These are phyloP conservation scores for Arthroderma sp. DNA, from an alignment of 2,329 filamentous ascomycete genomes.

Conservation along the genomic window DNA sequence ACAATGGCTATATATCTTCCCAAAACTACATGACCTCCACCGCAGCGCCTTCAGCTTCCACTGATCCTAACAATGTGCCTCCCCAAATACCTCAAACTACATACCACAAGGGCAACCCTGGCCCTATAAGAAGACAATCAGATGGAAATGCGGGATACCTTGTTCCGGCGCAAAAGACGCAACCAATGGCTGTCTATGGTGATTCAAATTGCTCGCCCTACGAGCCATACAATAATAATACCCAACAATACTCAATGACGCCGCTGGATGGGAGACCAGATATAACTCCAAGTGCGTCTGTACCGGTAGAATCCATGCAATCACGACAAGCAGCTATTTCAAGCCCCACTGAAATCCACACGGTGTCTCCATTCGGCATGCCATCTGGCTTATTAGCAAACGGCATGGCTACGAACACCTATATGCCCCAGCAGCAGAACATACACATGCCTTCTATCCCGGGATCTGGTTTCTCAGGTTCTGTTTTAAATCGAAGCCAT, in stretches of 20 bases:
- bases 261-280: conserved; percentile 1
- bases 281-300: conserved; percentile 6
- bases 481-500: background rate
- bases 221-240: conserved; percentile 11
- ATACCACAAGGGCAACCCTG: conserved; percentile 12
- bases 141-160: conserved; percentile 14
- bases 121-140: conserved; percentile 6
- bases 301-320: conserved; percentile 8
- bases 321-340: conserved; percentile 14
- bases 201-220: conserved; percentile 17
- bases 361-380: conserved; percentile 12
- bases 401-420: conserved; percentile 8
- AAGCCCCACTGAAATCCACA: conserved; percentile 7
- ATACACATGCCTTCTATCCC: conserved; percentile 11
- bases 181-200: conserved; percentile 20
- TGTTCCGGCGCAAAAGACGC: conserved; percentile 11
- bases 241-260: background rate
- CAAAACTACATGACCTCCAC: conserved; percentile 3
- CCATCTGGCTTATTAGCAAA: conserved; percentile 16
- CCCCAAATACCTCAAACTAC: background rate
- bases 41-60: conserved; percentile 19
- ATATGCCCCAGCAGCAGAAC: conserved; percentile 10
- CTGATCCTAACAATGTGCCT: background rate
- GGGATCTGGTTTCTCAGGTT: conserved; percentile 8
- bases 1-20: background rate